Percentiles rank a stretch among this genome's conserved stretches.
Conservation (phyloP, 2,329 filamentous ascomycete genomes). For the Arthrobotrys entomopaga region DNA sequence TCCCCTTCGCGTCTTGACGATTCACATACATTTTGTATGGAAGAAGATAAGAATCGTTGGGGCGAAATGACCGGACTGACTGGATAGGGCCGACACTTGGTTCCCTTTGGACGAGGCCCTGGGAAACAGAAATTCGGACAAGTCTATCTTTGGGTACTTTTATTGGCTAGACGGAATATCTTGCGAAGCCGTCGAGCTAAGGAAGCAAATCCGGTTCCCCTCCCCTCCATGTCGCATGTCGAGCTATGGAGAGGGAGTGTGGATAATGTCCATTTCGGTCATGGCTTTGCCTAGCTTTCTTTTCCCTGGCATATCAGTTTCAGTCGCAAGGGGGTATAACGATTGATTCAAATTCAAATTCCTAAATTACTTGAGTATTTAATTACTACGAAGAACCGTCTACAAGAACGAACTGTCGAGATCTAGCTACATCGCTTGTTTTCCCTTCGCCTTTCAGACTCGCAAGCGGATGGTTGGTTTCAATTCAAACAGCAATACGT, state of each 20-base stretch:
- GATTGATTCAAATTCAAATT: conserved; percentile 2
- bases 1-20: conserved; percentile 22
- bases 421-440: background rate
- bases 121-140: conserved; percentile 50
- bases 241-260: conserved; percentile 13
- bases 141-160: conserved; percentile 38
- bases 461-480: background rate
- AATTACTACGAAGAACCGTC: conserved; percentile 21
- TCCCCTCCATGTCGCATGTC: conserved; percentile 21
- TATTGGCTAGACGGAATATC: conserved; percentile 51
- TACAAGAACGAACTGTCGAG: conserved; percentile 3
- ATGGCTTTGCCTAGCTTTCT: background rate
- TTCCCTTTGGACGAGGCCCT: conserved; percentile 23
- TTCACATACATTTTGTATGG: conserved; percentile 44
- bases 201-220: conserved; percentile 51
- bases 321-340: conserved; percentile 22
- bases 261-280: conserved; percentile 21
- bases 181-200: conserved; percentile 47
- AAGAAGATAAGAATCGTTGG: conserved; percentile 32
- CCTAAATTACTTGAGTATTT: too few species aligned
- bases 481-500: background rate
- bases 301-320: conserved; percentile 1
- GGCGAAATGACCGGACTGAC: conserved; percentile 29
- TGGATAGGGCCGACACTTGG: conserved; percentile 26
- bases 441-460: background rate